Evolutionary conservation across 2,329 filamentous ascomycete genomes (phyloP), one percentile per base, ranked within the genome.

Genomic region (Zasmidium angulare): DNA sequence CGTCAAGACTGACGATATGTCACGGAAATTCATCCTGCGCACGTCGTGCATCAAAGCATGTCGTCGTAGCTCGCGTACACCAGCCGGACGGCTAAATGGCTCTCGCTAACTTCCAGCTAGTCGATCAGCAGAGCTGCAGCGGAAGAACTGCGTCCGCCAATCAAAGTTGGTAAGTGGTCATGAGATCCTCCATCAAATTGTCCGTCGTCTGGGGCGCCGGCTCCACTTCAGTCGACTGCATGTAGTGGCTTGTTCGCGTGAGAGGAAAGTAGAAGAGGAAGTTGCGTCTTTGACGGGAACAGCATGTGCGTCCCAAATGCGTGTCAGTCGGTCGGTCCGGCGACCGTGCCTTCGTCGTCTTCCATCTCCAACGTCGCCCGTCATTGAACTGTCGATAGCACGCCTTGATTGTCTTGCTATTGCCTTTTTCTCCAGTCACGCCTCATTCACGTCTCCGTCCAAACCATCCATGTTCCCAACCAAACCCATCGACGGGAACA

Each of bases 1-100:
- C 43, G 50, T 49, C 48, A 59, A 49, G 26, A 53, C 36, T 47
- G 31, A 22, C 24, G 36, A 21, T 55, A 36, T 58, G 59, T 47
- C 49, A 58, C 61, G 55, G 54, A 55, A 53, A 40, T 55, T 52
- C 36, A 43, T 43, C 12, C 36, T 19, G 26, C 26, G 26, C 4
- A 11, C 26, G 26, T 29, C 4, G 26, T 43, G 36, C 36, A 43
- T 19, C 36, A 43, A 43, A 43, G 36, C 36, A 43, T 43, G 36
- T 43, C 36, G 36, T 43, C 36, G 36, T 43, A 43, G 36, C 36
- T 43, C 36, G 36, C 36, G 36, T 43, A 17, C 36, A 43, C n/a
- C 36, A 17, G 36, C 7, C n/a, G 36, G 36, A 43, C 36, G 36
- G 36, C 36, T 43, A 43, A 43, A 43, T 43, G 7, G 12, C n/a